These are phyloP conservation scores for Spathaspora gorwiae DNA, from an alignment of 805 yeast genomes.

Conservation along the genomic window DNA sequence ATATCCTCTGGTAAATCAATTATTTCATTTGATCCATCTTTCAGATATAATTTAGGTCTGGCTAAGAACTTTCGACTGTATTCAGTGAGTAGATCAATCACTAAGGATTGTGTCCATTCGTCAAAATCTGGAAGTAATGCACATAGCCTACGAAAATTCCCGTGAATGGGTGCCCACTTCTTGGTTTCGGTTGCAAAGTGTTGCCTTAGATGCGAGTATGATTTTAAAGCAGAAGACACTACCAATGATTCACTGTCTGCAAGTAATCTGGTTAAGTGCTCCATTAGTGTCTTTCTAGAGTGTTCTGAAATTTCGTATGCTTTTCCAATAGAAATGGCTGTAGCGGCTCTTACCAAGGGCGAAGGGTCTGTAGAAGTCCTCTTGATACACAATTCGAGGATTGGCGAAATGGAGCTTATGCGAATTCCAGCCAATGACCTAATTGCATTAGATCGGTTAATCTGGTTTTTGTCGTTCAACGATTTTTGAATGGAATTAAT, in stretches of 20 bases:
- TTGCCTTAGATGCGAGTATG: conserved; percentile 46
- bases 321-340: conserved; percentile 72
- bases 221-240: conserved; percentile 60
- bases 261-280: conserved; percentile 48
- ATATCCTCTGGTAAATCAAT: conserved; percentile 43
- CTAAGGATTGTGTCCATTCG: conserved; percentile 61
- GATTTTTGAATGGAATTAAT: conserved; percentile 90
- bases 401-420: conserved; percentile 77
- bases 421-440: conserved; percentile 79
- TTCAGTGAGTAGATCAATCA: conserved; percentile 59
- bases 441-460: conserved; percentile 66
- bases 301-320: conserved; percentile 39
- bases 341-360: conserved; percentile 72
- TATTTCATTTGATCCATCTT: conserved; percentile 23
- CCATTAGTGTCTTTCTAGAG: conserved; percentile 45
- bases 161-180: conserved; percentile 64
- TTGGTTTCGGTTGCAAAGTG: conserved; percentile 28
- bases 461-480: conserved; percentile 64
- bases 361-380: conserved; percentile 67
- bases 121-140: conserved; percentile 50
- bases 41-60: conserved; percentile 41
- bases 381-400: conserved; percentile 67
- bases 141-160: conserved; percentile 59
- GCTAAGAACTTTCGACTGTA: conserved; percentile 63
- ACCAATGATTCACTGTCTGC: conserved; percentile 67